Evolutionary conservation across 768 basidiomycete species (phyloP).

Genomic region (Tephrocybe rancida): DNA sequence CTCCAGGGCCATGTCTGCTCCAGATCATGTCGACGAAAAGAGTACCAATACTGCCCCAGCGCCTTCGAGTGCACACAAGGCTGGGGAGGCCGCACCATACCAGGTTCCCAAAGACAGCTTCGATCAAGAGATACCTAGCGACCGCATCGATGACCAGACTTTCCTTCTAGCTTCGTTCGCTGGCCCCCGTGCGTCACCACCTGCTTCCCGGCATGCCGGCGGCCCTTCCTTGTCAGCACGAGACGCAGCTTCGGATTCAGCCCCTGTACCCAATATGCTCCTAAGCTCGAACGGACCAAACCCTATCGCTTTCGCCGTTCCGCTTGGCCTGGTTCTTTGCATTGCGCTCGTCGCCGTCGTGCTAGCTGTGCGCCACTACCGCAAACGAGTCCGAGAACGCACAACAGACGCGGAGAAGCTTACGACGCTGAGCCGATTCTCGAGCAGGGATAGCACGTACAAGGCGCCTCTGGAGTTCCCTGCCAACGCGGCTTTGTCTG

Average conservation of each 20-base stretch:
- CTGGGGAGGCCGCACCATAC: not conserved
- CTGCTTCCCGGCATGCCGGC: not conserved
- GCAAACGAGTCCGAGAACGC: slow-evolving; percentile 23
- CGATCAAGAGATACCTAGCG: not conserved
- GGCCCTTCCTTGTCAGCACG: not conserved
- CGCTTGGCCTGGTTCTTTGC: slow-evolving; percentile 32
- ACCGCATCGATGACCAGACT: not conserved
- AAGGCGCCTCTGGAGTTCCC: slow-evolving; percentile 22
- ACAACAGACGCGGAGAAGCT: slow-evolving; percentile 20
- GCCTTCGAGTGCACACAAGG: not conserved
- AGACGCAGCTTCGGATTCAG: slow-evolving; percentile 1
- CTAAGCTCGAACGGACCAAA: slow-evolving; percentile 27
- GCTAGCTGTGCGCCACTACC: slow-evolving; percentile 27
- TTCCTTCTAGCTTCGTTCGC: not conserved
- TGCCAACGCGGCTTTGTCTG: slow-evolving; percentile 16
- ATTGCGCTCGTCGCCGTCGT: slow-evolving; percentile 30
- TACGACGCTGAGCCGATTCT: slow-evolving; percentile 13
- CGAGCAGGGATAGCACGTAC: slow-evolving; percentile 15
- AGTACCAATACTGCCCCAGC: not conserved
- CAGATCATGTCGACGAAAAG: not conserved
- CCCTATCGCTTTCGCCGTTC: slow-evolving; percentile 33
- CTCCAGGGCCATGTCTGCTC: slow-evolving; percentile 1
- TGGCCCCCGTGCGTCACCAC: not conserved
- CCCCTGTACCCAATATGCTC: slow-evolving; percentile 17
- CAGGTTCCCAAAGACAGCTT: not conserved